These are phyloP conservation scores for Acidomyces sp. DNA, from an alignment of 495 filamentous ascomycete species.

Conservation along the genomic window DNA sequence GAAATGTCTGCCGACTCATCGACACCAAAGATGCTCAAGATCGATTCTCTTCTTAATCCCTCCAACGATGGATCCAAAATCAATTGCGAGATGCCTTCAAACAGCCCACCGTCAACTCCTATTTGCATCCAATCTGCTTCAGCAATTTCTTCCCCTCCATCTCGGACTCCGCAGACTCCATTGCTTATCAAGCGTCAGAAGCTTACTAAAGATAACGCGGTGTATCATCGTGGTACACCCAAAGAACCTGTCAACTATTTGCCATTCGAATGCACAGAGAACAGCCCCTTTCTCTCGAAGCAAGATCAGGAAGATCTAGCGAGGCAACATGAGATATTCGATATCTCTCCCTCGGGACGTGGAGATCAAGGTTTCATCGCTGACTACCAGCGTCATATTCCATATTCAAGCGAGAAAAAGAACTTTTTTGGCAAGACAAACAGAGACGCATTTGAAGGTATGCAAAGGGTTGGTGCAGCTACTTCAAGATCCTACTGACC, in stretches of 20 bases:
- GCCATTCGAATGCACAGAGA: slow-evolving; percentile 12
- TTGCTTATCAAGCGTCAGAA: slow-evolving; percentile 8
- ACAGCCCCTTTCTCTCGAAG: slow-evolving; percentile 2
- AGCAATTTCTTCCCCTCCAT: slow-evolving; percentile 4
- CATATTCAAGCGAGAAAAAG: slow-evolving; percentile 90
- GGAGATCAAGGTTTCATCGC: slow-evolving; percentile 43
- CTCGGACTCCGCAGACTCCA: slow-evolving; percentile 5
- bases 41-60: slow-evolving; percentile 15
- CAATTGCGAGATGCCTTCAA: neutral
- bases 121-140: slow-evolving; percentile 5
- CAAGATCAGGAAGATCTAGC: slow-evolving; percentile 40
- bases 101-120: slow-evolving; percentile 13
- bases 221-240: slow-evolving; percentile 8
- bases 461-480: too few relatives aligned
- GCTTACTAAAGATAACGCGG: slow-evolving; percentile 12
- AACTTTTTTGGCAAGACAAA: slow-evolving; percentile 71
- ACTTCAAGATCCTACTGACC: neutral
- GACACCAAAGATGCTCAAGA: slow-evolving; percentile 12
- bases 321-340: slow-evolving; percentile 44
- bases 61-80: neutral
- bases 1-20: neutral
- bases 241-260: slow-evolving; percentile 14
- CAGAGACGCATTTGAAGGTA: slow-evolving; percentile 80
- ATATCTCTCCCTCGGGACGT: slow-evolving; percentile 46
- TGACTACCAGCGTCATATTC: slow-evolving; percentile 62